Conservation (phyloP, 2,329 filamentous ascomycete species). For the Cladosporium sp. region DNA sequence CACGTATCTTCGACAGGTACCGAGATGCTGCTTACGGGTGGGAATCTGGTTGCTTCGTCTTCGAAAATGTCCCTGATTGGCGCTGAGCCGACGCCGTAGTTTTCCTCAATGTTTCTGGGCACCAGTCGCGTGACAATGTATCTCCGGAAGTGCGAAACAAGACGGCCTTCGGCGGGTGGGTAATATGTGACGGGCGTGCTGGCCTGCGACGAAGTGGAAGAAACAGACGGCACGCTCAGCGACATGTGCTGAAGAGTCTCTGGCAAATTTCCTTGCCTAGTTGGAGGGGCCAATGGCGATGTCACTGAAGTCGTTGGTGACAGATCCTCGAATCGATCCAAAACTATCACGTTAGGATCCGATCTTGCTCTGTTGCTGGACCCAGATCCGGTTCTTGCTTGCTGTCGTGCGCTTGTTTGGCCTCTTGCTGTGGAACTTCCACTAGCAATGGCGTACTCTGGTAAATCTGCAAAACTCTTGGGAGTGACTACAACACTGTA, state of each 20-base stretch:
- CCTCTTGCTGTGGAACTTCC: not conserved
- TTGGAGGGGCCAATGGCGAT: conserved; percentile 7
- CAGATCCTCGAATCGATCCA: conserved; percentile 52
- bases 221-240: conserved; percentile 26
- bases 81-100: conserved; percentile 19
- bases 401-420: not conserved
- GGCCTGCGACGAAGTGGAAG: conserved; percentile 1
- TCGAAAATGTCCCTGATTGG: conserved; percentile 32
- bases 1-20: not conserved
- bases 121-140: conserved; percentile 26
- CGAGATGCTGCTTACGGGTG: conserved; percentile 46
- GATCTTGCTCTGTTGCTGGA: not conserved
- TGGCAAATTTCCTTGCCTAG: conserved; percentile 24
- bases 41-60: conserved; percentile 49
- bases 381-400: conserved; percentile 11
- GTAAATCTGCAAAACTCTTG: conserved; percentile 53
- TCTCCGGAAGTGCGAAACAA: conserved; percentile 30
- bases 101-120: not conserved
- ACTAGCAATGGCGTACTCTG: conserved; percentile 47
- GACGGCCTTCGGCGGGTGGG: conserved; percentile 23
- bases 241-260: conserved; percentile 28
- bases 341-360: conserved; percentile 53
- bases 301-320: conserved; percentile 22
- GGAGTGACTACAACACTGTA: conserved; percentile 58
- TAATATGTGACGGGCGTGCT: not conserved